Evolutionary conservation across 1,284 basidiomycete species (phyloP).

Genomic region (Sanghuangporus sanghuang): DNA sequence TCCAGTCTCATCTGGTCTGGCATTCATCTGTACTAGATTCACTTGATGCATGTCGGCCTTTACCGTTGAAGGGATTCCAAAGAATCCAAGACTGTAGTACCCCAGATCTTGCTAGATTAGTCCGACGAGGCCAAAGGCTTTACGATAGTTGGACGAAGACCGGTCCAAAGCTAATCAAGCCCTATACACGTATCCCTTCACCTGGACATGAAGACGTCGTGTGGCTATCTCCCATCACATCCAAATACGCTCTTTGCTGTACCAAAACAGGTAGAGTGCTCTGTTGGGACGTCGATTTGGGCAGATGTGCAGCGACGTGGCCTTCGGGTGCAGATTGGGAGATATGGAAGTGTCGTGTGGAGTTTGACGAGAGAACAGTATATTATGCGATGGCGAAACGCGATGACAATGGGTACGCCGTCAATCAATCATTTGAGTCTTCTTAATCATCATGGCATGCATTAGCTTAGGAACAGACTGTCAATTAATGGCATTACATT

Average conservation of each 20-base stretch:
- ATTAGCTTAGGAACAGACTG: constrained; percentile 14
- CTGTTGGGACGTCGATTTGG: constrained; percentile 65
- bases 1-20: constrained; percentile 59
- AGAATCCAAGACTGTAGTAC: constrained; percentile 58
- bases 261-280: constrained; percentile 71
- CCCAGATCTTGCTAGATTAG: constrained; percentile 49
- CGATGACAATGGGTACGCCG: constrained; percentile 37
- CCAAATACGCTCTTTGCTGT: constrained; percentile 64
- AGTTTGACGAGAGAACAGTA: constrained; percentile 63
- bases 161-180: constrained; percentile 29
- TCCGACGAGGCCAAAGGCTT: constrained; percentile 54
- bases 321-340: constrained; percentile 62
- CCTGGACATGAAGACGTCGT: constrained; percentile 65
- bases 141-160: constrained; percentile 32
- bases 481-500: constrained; percentile 16
- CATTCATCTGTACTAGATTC: constrained; percentile 55
- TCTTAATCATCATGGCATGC: not conserved
- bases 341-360: constrained; percentile 71
- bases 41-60: constrained; percentile 56
- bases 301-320: constrained; percentile 59
- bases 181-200: constrained; percentile 58
- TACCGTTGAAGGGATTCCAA: constrained; percentile 65
- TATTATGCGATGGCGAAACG: constrained; percentile 69
- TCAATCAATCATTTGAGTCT: not conserved
- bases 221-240: constrained; percentile 71